Evolutionary conservation across 345 rosid genomes (phyloP), one percentile per base, ranked within the genome.

Genomic region (Melaleuca alternifolia): DNA sequence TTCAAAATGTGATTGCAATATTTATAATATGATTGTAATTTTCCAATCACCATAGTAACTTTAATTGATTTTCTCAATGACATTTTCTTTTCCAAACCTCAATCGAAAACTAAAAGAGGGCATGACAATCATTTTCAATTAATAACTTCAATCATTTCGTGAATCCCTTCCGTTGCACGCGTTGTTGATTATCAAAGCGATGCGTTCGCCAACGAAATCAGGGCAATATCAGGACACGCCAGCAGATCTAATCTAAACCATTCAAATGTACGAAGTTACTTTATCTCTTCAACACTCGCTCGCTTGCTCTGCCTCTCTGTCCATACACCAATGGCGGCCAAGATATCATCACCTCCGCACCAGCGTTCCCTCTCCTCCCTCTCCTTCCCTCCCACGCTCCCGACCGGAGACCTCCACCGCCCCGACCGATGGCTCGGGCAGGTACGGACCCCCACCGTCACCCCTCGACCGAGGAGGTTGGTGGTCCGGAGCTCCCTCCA

Each of bases 401-500:
- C 46, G 15, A 52, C 52, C 51, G n/a, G 85, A 18, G 37, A 50
- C 82, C n/a, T 1, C 85, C 57, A 33, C 81, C 61, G 61, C 50
- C 61, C 44, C 79, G 79, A 14, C 9, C 82, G 61, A 11, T 84
- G 88, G 59, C 88, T 26, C 15, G 37, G 59, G 4, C 41, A 53
- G 82, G 53, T 53, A 82, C 59, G 82, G 20, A 71, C 48, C 48
- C 21, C 79, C 79, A 11, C 79, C 79, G 79, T 16, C 79, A 37
- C 48, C 79, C 50, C 41, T 82, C 50, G 82, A 24, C 81, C 50
- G 51, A 61, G 62, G 82, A 59, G 82, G 88, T 18, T 83, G 56
- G 88, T 48, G 33, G 85, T 86, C 83, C 86, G 88, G 37, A 88
- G 81, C 52, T 85, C 91, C 37, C 84, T 91, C 33, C 91, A 90